These are phyloP conservation scores for Lithospermum erythrorhizon DNA, from an alignment of 257 asterid species.

Conservation along the genomic window DNA sequence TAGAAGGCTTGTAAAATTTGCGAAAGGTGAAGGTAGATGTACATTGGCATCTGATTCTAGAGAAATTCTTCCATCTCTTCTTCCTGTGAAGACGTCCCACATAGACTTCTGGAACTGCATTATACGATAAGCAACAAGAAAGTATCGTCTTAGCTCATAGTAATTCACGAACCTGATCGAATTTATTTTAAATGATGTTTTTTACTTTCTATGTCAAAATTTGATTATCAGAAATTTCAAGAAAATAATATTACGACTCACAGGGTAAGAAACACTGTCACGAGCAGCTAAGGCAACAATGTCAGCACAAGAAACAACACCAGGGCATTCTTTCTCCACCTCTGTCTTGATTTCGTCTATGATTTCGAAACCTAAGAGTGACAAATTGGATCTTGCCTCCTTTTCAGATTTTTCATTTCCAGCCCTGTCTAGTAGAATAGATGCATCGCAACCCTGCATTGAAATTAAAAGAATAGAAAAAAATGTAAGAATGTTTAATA, in stretches of 20 bases:
- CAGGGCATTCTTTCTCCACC: constrained; percentile 27
- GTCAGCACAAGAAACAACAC: constrained; percentile 46
- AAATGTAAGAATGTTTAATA: too few species aligned
- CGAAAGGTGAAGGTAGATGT: constrained; percentile 38
- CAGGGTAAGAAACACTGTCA: constrained; percentile 33
- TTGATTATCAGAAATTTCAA: too few species aligned
- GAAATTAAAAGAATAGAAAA: too few species aligned
- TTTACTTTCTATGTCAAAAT: too few species aligned
- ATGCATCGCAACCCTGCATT: constrained; percentile 42
- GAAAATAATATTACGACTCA: constrained; percentile 3
- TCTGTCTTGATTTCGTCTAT: constrained; percentile 31
- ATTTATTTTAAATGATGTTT: too few species aligned
- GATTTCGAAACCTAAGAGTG: constrained; percentile 31
- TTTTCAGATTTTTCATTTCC: constrained; percentile 30
- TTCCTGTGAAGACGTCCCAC: constrained; percentile 44
- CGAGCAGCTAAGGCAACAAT: constrained; percentile 35
- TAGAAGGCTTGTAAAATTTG: constrained; percentile 30
- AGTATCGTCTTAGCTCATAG: too few species aligned
- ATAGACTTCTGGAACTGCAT: constrained; percentile 11
- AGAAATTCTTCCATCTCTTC: constrained; percentile 42
- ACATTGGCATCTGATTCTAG: constrained; percentile 18
- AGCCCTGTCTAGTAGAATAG: constrained; percentile 24
- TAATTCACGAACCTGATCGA: too few species aligned
- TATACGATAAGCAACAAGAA: background rate
- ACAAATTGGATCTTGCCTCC: constrained; percentile 26